Evolutionary conservation across 495 filamentous ascomycete genomes (phyloP), one percentile per base, ranked within the genome.

Genomic region (Corynascus novoguineensis): DNA sequence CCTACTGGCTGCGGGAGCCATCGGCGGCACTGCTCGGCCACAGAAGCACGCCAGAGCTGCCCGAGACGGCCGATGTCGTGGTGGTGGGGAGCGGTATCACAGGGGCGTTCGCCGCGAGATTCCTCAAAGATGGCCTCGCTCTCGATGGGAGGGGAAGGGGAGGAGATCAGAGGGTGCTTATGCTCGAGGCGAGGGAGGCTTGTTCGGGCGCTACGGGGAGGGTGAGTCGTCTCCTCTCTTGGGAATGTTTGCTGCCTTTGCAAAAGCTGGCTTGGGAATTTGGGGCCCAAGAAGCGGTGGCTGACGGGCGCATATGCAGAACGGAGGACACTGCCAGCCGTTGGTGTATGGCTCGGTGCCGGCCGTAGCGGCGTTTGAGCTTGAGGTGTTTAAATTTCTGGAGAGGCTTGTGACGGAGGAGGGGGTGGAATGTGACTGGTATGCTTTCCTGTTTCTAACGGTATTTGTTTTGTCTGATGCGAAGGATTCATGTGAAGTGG

Each of bases 201-300:
- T 91, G 87, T 65, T 89, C 78, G 73, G 90, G 90, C 15, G 90
- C 89, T 17, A 93, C 90, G 0, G 89, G 89, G 0, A 73, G 89
- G 56, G 81, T 83, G 50, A 66, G 76, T 72, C 6, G 15, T n/a
- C 34, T 19, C n/a, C 48, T 37, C n/a, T 19, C 32, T 32, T 21
- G 4, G 6, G 27, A 45, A 38, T 41, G 19, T 57, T 41, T 24
- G 5, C 27, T 45, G 0, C 47, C 12, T 54, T 14, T n/a, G 3
- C 2, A n/a, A 6, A n/a, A 11, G 35, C 17, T 38, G 37, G 37
- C 0, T 41, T n/a, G 37, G 3, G 7, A 19, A 4, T 7, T 17
- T 35, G n/a, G 22, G 21, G 1, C 11, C n/a, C n/a, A n/a, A 27
- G 19, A n/a, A 10, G 6, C 38, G 12, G 47, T 19, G 27, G 46